Percentiles rank a stretch among this genome's conserved stretches.
Evolutionary conservation across 176 grass and related monocot species (phyloP).

Genomic region (Oryza glumipatula): DNA sequence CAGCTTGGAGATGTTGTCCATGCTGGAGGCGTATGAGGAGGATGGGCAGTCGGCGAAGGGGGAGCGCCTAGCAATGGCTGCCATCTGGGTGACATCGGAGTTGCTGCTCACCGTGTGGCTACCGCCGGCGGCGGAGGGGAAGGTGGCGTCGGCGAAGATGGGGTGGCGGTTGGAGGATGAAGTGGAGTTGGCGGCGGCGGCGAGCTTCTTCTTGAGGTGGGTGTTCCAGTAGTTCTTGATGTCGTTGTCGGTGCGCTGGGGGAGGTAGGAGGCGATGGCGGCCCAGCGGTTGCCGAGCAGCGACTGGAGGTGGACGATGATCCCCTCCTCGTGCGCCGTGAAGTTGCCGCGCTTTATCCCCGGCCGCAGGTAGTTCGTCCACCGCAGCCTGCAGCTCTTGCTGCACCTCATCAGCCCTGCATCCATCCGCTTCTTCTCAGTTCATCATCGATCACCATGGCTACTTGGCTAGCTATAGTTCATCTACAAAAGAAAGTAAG

Average conservation of each 20-base stretch:
- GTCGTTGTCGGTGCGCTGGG: slow-evolving; percentile 86
- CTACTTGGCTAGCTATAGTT: too few relatives aligned
- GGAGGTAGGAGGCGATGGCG: slow-evolving; percentile 83
- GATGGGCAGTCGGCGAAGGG: slow-evolving; percentile 41
- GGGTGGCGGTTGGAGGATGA: neutral
- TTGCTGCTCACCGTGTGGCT: neutral
- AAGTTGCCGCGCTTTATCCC: slow-evolving; percentile 86
- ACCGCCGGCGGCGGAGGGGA: neutral
- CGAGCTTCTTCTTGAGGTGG: slow-evolving; percentile 91
- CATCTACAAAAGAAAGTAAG: neutral
- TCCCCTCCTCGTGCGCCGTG: slow-evolving; percentile 70
- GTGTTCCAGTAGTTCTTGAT: slow-evolving; percentile 99
- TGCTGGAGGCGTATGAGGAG: slow-evolving; percentile 61
- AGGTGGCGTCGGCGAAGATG: neutral
- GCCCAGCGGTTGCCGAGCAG: slow-evolving; percentile 84
- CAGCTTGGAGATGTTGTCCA: slow-evolving; percentile 79
- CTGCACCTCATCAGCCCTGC: slow-evolving; percentile 76
- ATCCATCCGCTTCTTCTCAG: neutral
- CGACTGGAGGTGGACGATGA: slow-evolving; percentile 86
- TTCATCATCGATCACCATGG: neutral
- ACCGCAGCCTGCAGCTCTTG: slow-evolving; percentile 90
- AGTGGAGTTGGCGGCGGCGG: neutral
- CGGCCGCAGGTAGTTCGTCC: slow-evolving; percentile 89
- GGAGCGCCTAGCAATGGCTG: slow-evolving; percentile 19
- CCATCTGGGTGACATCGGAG: neutral